Conservation (phyloP, 306 rosid species). For the Glycine latifolia region DNA sequence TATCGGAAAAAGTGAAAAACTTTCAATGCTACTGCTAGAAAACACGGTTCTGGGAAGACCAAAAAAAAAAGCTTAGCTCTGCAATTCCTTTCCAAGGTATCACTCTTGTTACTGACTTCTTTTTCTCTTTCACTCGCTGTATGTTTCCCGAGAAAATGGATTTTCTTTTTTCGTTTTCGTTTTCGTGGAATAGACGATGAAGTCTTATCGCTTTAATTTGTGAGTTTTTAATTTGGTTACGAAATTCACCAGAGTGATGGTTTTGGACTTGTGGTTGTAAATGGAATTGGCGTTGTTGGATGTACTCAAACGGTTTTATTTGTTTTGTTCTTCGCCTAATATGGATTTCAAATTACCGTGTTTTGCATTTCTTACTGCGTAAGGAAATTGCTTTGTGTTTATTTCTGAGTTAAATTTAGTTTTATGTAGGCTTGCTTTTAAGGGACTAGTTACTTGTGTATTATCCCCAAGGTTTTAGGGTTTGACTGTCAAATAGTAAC, state of each 20-base stretch:
- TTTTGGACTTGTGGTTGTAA: conserved; percentile 30
- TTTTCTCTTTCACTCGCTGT: not conserved
- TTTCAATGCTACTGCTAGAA: not conserved
- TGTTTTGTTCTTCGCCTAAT: not conserved
- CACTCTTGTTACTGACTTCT: not conserved
- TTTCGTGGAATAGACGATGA: not conserved
- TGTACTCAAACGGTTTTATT: not conserved
- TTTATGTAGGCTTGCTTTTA: conserved; percentile 32
- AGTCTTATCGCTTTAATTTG: conserved; percentile 15
- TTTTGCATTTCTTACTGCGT: conserved; percentile 17
- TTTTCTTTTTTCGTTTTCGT: not conserved
- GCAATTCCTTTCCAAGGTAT: conserved; percentile 35
- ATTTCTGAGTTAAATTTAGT: conserved; percentile 15
- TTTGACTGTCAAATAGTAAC: conserved; percentile 21
- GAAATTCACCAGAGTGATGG: not conserved
- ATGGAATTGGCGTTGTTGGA: conserved; percentile 1
- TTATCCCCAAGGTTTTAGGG: conserved; percentile 39
- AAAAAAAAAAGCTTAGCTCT: not conserved
- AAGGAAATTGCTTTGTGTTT: conserved; percentile 30
- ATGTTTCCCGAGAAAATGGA: conserved; percentile 37
- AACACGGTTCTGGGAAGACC: not conserved
- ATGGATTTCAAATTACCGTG: conserved; percentile 1
- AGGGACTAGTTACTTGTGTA: not conserved
- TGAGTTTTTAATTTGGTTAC: conserved; percentile 3
- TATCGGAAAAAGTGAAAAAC: not conserved